These are phyloP conservation scores for Phytopythium boreale DNA, from an alignment of 352 stramenopile species.

Conservation along the genomic window DNA sequence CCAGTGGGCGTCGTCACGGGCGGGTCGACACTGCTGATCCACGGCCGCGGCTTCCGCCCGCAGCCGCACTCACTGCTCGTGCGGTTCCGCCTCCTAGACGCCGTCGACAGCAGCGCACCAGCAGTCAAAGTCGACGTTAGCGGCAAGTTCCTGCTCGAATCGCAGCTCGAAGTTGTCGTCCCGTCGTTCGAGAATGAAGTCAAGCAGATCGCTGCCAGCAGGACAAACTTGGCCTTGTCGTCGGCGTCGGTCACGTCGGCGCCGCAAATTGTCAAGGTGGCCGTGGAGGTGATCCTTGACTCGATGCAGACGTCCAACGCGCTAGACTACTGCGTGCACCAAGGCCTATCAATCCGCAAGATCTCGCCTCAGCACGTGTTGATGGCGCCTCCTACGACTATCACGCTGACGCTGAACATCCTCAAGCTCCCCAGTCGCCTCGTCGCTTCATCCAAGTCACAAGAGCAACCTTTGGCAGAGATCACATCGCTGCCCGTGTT, in stretches of 20 bases:
- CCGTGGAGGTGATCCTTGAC: conserved; percentile 61
- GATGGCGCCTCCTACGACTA: conserved; percentile 35
- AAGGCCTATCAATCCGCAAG: conserved; percentile 41
- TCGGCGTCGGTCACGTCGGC: conserved; percentile 40
- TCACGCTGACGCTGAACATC: conserved; percentile 53
- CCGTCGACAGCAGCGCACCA: not conserved
- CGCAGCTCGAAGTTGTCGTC: conserved; percentile 56
- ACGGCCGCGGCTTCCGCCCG: conserved; percentile 59
- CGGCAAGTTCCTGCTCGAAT: conserved; percentile 48
- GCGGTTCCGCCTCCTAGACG: conserved; percentile 32
- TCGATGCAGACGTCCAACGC: conserved; percentile 44
- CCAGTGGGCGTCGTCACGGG: conserved; percentile 37
- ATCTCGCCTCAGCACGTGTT: conserved; percentile 60
- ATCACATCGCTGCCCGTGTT: conserved; percentile 50
- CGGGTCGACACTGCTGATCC: conserved; percentile 48
- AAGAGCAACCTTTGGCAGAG: conserved; percentile 26
- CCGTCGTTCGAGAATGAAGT: conserved; percentile 44
- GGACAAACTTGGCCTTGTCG: conserved; percentile 38
- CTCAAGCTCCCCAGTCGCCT: conserved; percentile 36
- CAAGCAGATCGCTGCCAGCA: conserved; percentile 26
- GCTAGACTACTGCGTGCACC: conserved; percentile 45
- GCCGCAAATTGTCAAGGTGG: conserved; percentile 41
- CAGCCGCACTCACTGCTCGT: conserved; percentile 63
- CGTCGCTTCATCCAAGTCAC: not conserved
- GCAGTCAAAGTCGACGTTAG: conserved; percentile 28